Base-by-base conservation (phyloP, 78 protist genomes). In the Monocercomonoides exilis region DNA sequence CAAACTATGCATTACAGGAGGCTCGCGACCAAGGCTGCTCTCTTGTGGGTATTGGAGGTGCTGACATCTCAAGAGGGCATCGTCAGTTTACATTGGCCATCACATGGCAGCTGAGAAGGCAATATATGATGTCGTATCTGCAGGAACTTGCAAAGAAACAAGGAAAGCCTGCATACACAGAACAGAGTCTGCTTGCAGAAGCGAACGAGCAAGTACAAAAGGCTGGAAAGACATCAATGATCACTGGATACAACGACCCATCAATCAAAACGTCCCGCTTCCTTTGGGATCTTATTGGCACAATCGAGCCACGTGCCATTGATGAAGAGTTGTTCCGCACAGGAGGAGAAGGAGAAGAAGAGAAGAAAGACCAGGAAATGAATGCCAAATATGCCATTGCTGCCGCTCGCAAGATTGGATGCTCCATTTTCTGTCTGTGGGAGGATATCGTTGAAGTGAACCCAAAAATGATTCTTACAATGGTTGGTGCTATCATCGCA, bases 11-110 rank as follows among this genome's bases (percentile, higher is more conserved):
- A 41, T 85, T 92, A 32, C 43, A 84, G 32, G 33, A 86, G 44
- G 93, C 86, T 46, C 85, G 91, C 85, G 21, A 54, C 70, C 29
- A n/a, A 34, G 81, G 87, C 84, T 91, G 82, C 86, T 85, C 89
- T 3, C 77, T 92, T 77, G 93, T 92, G 85, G 91, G 91, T 84
- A 80, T 94, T 63, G 91, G 44, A 44, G 96, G 96, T 64, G 44
- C 44, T 29, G 85, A 94, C 29, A 2, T 94, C 81, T 33, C 33
- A 44, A 92, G 91, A 33, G 91, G 92, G 54, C 32, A 93, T 88
- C 54, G 89, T 90, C 87, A 81, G 43, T 79, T 32, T 33, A 84
- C 35, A 36, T 21, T 86, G 21, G 91, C 87, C 0, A 41, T 88
- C 5, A 63, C 64, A 70, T 88, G 91, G 91, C 91, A 84, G 43